These are phyloP conservation scores for Russula emetica DNA, from an alignment of 768 basidiomycete species.

Conservation along the genomic window DNA sequence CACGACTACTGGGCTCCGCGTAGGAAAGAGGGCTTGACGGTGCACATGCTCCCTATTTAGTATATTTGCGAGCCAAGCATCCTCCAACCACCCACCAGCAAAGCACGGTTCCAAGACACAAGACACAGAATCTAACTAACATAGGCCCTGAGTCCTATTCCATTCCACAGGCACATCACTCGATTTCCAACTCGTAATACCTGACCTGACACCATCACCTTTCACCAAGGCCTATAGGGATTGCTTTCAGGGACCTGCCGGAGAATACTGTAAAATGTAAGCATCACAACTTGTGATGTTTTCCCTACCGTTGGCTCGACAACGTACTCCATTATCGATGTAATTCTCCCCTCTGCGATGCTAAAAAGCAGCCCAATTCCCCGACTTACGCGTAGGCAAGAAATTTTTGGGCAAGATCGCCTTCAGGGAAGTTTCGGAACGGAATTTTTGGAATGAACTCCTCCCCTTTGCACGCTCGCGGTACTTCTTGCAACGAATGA, in stretches of 20 bases:
- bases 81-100: background rate
- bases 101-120: background rate
- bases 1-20: too few relatives aligned
- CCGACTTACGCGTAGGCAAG: conserved; percentile 38
- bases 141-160: background rate
- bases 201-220: conserved; percentile 86
- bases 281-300: background rate
- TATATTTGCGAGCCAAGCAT: background rate
- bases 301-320: conserved; percentile 61
- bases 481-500: conserved; percentile 83
- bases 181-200: conserved; percentile 88
- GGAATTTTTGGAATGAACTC: too few relatives aligned
- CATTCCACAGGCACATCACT: background rate
- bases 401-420: too few relatives aligned
- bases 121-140: too few relatives aligned
- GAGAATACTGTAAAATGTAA: conserved; percentile 15
- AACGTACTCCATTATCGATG: conserved; percentile 79
- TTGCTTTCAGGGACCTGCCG: conserved; percentile 72
- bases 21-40: background rate
- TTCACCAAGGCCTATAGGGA: conserved; percentile 72
- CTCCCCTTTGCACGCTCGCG: conserved; percentile 85
- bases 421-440: conserved; percentile 89
- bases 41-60: background rate
- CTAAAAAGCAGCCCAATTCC: conserved; percentile 90
- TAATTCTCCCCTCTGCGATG: conserved; percentile 68